These are phyloP conservation scores for Clitoria ternatea DNA, from an alignment of 306 rosid genomes.

Conservation along the genomic window DNA sequence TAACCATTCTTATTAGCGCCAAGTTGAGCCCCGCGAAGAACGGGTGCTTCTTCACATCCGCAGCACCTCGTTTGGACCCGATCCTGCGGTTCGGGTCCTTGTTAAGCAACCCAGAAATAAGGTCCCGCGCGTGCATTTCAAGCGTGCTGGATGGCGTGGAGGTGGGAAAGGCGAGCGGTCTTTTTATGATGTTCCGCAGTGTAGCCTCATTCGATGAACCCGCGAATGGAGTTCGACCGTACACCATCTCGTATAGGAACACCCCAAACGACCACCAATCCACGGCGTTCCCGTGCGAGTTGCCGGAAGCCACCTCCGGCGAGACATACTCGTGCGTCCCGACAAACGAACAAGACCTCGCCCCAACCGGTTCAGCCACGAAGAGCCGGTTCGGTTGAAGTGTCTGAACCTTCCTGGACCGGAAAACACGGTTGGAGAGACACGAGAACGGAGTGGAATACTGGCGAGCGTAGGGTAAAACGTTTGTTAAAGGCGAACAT, in stretches of 20 bases:
- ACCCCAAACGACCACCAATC: slow-evolving; percentile 99
- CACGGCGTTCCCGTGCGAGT: slow-evolving; percentile 97
- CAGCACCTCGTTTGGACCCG: slow-evolving; percentile 94
- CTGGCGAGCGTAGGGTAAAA: slow-evolving; percentile 33
- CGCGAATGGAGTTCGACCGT: slow-evolving; percentile 87
- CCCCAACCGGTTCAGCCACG: slow-evolving; percentile 88
- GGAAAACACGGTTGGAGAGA: slow-evolving; percentile 56
- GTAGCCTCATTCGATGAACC: slow-evolving; percentile 67
- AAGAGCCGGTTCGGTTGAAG: slow-evolving; percentile 61
- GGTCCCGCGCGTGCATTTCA: slow-evolving; percentile 76
- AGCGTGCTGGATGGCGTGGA: slow-evolving; percentile 42
- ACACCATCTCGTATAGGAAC: slow-evolving; percentile 79
- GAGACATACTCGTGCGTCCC: slow-evolving; percentile 98
- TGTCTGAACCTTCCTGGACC: slow-evolving; percentile 71
- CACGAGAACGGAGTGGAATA: slow-evolving; percentile 47
- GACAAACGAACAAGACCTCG: slow-evolving; percentile 82
- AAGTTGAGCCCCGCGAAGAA: slow-evolving; percentile 68
- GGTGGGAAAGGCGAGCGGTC: slow-evolving; percentile 58
- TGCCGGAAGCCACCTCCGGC: slow-evolving; percentile 90
- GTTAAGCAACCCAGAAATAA: slow-evolving; percentile 44
- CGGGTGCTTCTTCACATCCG: slow-evolving; percentile 76
- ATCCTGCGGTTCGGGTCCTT: slow-evolving; percentile 74
- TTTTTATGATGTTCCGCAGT: slow-evolving; percentile 60
- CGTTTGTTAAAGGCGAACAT: slow-evolving; percentile 4
- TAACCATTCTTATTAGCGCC: slow-evolving; percentile 61